phyloP scores from a whole-genome alignment of 2,329 filamentous ascomycete species.

The Botrytis galanthina region DNA sequence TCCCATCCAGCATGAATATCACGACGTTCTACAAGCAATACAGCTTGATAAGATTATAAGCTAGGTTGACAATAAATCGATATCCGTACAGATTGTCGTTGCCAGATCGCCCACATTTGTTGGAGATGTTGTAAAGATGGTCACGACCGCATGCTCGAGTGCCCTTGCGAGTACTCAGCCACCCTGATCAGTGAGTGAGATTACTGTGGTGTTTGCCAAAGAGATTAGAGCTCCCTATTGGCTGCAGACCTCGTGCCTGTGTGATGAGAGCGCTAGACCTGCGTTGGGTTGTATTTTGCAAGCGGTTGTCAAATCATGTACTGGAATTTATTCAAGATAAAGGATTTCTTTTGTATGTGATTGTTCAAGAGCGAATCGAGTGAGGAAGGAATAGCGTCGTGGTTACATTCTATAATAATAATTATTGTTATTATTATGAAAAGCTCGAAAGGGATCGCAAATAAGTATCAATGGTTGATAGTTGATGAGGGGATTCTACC shows the following conservation, averaged over 20 bases:
- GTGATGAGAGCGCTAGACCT: constrained; percentile 11
- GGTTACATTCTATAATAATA: background rate
- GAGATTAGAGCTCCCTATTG: constrained; percentile 7
- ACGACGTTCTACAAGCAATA: background rate
- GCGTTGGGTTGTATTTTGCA: background rate
- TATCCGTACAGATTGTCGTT: background rate
- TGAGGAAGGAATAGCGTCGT: background rate
- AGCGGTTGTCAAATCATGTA: background rate
- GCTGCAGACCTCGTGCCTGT: constrained; percentile 13
- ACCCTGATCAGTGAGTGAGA: background rate
- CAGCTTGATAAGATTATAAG: background rate
- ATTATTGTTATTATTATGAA: background rate
- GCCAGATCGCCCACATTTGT: background rate
- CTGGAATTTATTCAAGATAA: background rate
- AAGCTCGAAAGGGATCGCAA: background rate
- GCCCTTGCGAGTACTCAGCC: constrained; percentile 17
- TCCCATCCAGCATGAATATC: constrained; percentile 24
- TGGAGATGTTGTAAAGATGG: background rate
- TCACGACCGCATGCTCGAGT: constrained; percentile 17
- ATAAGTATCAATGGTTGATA: background rate
- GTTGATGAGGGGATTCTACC: background rate
- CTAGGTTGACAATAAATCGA: background rate
- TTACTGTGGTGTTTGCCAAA: constrained; percentile 6
- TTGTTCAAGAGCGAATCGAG: background rate
- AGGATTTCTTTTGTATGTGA: background rate